Evolutionary conservation across 1,284 basidiomycete species (phyloP), one percentile per base, ranked within the genome.

Genomic region (Singerocomus inundabilis): DNA sequence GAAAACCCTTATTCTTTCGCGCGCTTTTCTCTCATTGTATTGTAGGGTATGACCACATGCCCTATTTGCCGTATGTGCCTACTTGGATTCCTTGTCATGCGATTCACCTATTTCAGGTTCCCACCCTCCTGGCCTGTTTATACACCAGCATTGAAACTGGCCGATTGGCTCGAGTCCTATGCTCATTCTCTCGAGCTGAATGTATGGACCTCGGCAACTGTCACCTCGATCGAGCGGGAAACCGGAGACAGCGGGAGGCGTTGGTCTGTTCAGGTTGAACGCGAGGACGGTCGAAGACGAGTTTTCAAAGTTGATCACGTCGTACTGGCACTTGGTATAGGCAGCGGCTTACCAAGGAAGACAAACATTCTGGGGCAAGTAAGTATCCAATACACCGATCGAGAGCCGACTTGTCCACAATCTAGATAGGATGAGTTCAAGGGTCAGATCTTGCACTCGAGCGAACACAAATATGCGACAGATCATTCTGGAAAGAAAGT

Each of bases 401-500:
- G 16, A 33, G 36, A 30, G 61, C 76, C 8, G 2, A 37, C 32
- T 28, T 29, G 16, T 38, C 18, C 24, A 49, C 25, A 37, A 26
- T 4, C 1, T 18, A 15, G 15, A 39, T 51, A 83, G 74, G 74
- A 78, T 6, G 65, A 67, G 10, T 86, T 82, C 68, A 73, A 72
- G 48, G 84, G 84, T 12, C 63, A 73, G 42, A 69, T 80, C 2
- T 58, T 81, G 15, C 84, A 87, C 64, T 85, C 84, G 6, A 72
- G 66, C 13, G 50, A 73, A 43, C 77, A 84, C 62, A 73, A 72
- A 21, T 66, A 62, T 13, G 81, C 79, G 0, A 61, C 60, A 3
- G 76, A 81, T 46, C 78, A 79, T 62, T 54, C 54, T 9, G 82
- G 78, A 13, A 84, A 85, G 69, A 80, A 78, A 52, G 82, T 80